Base-by-base conservation (phyloP, 2,329 filamentous ascomycete genomes). In the Fusarium coicis region DNA sequence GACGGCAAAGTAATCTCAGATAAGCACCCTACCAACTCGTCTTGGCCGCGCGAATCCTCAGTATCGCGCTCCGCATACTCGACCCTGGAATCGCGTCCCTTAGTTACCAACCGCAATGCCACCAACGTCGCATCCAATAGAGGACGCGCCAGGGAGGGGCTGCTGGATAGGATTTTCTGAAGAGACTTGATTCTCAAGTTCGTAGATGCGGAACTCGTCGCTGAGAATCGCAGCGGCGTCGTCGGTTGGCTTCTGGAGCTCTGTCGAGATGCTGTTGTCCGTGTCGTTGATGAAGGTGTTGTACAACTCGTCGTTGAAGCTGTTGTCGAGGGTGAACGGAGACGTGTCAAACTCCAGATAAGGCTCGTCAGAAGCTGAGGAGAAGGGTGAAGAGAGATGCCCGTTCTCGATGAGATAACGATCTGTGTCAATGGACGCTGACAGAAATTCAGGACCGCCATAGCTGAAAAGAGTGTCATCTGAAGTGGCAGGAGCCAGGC, bases 341-440 rank as follows among this genome's bases (percentile, higher is more conserved):
- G 84, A 67, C 84, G 85, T 79, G 89, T 91, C 84, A 89, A 86
- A 83, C 90, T 80, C 88, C 87, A 91, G 64, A 91, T 89, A 85
- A 91, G 91, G 85, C 87, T 89, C 86, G 84, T 90, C 88, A 90
- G 87, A 84, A 90, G 85, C 83, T 86, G 87, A 84, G 84, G 88
- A 85, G 86, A 90, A 84, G 92, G 91, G 86, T 84, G 90, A 88
- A 93, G 92, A 87, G 88, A 91, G 87, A 89, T 93, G 87, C 87
- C 89, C 88, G 87, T 89, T 89, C 88, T 93, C 90, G 92, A 92
- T 84, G 91, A 93, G 85, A 87, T 89, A 89, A 90, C 88, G 84
- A 94, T 93, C 89, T 90, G 90, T 81, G 83, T 90, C 87, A 93
- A 83, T 84, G 92, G 87, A 80, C 88, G 87, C 85, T 90, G 90